phyloP scores from a whole-genome alignment of 2,329 filamentous ascomycete species.

The Fusarium kyushuense region DNA sequence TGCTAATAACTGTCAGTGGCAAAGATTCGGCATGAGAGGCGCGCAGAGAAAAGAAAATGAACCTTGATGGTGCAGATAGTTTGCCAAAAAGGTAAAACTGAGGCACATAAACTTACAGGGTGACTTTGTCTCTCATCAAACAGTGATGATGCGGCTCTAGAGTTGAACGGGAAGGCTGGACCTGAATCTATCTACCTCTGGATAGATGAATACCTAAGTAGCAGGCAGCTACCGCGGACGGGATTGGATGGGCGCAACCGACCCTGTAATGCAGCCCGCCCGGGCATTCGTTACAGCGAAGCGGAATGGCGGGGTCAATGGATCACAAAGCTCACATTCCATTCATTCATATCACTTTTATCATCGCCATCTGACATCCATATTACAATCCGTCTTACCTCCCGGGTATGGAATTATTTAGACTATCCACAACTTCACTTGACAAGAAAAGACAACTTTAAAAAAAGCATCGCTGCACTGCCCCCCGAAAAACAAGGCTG shows the following conservation, averaged over 20 bases:
- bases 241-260: neutral
- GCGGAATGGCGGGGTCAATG: constrained; percentile 8
- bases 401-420: neutral
- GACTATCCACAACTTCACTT: neutral
- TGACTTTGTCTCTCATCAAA: constrained; percentile 5
- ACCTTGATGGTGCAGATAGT: constrained; percentile 36
- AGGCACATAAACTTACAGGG: constrained; percentile 10
- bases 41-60: neutral
- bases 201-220: constrained; percentile 29
- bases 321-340: neutral
- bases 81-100: neutral
- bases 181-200: constrained; percentile 4
- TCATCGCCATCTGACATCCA: neutral
- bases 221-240: constrained; percentile 25
- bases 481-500: constrained; percentile 19
- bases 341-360: neutral
- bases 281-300: constrained; percentile 9
- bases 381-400: neutral
- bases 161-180: constrained; percentile 12
- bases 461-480: neutral
- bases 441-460: neutral
- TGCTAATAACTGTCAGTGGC: constrained; percentile 22
- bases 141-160: constrained; percentile 40
- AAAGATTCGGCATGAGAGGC: neutral
- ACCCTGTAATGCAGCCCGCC: neutral